Percentiles rank a stretch among this genome's conserved stretches.
These are phyloP conservation scores for Mycosphaerelloides madeirae DNA, from an alignment of 2,329 filamentous ascomycete genomes.

Conservation along the genomic window DNA sequence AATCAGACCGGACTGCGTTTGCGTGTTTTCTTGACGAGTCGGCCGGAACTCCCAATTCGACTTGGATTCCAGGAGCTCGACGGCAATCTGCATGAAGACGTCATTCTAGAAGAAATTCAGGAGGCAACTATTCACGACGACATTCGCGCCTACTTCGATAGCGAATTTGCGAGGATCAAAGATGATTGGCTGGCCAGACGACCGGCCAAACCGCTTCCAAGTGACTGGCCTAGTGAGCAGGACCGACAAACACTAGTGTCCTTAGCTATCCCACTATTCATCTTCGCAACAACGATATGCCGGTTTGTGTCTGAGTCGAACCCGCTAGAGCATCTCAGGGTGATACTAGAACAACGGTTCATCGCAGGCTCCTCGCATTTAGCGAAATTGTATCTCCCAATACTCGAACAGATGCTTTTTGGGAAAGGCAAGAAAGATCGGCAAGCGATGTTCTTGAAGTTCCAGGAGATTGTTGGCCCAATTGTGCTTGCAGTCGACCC, in stretches of 20 bases:
- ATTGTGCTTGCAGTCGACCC: constrained; percentile 19
- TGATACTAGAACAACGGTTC: background rate
- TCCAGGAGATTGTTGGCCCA: constrained; percentile 18
- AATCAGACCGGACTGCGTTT: constrained; percentile 8
- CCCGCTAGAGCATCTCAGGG: no score
- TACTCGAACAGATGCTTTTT: constrained; percentile 2
- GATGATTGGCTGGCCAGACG: no score
- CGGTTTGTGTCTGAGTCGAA: constrained; percentile 25
- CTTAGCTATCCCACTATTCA: constrained; percentile 29
- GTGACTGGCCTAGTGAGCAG: constrained; percentile 23
- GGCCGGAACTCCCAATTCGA: constrained; percentile 21
- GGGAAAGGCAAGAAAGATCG: background rate
- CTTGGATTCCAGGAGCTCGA: no score
- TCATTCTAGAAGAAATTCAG: constrained; percentile 17
- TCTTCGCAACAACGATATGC: constrained; percentile 28
- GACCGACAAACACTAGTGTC: constrained; percentile 18
- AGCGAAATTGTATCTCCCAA: constrained; percentile 2
- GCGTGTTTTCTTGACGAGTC: constrained; percentile 24
- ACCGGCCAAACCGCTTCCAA: background rate
- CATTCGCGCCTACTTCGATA: no score
- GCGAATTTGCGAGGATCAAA: background rate
- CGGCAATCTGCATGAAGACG: constrained; percentile 17
- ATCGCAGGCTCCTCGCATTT: background rate
- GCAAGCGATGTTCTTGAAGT: constrained; percentile 10
- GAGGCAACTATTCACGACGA: background rate